phyloP scores from a whole-genome alignment of 2,329 filamentous ascomycete genomes.

The Epichloe gansuensis region DNA sequence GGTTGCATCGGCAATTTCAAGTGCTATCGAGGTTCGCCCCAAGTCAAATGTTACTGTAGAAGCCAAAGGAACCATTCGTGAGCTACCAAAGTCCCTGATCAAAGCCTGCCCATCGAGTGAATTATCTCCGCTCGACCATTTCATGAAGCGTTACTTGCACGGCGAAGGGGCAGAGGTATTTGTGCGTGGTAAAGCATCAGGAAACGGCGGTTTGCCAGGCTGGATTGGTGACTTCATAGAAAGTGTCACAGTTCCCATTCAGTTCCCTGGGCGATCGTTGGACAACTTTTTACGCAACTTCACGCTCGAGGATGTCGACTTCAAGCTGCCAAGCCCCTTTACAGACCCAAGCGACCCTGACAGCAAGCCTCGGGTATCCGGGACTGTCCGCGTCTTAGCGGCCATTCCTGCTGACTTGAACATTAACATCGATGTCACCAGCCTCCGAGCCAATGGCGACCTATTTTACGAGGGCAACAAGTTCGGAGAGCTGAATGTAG shows the following conservation, averaged over 20 bases:
- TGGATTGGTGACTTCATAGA: slow-evolving; percentile 77
- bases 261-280: slow-evolving; percentile 70
- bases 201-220: slow-evolving; percentile 54
- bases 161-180: slow-evolving; percentile 70
- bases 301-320: slow-evolving; percentile 72
- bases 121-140: slow-evolving; percentile 71
- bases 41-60: slow-evolving; percentile 54
- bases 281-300: slow-evolving; percentile 82
- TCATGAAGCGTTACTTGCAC: slow-evolving; percentile 71
- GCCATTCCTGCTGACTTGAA: slow-evolving; percentile 77
- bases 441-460: slow-evolving; percentile 64
- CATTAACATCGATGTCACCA: slow-evolving; percentile 66
- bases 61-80: slow-evolving; percentile 58
- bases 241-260: slow-evolving; percentile 71
- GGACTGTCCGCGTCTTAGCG: slow-evolving; percentile 68
- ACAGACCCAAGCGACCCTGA: slow-evolving; percentile 64
- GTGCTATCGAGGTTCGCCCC: slow-evolving; percentile 54
- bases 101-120: slow-evolving; percentile 62
- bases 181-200: slow-evolving; percentile 63
- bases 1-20: slow-evolving; percentile 64
- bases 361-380: slow-evolving; percentile 67
- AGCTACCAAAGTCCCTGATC: slow-evolving; percentile 63
- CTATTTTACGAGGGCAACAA: slow-evolving; percentile 68
- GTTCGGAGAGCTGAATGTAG: slow-evolving; percentile 68
- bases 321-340: slow-evolving; percentile 69